Evolutionary conservation across 2,329 filamentous ascomycete genomes (phyloP).

Genomic region (Alternaria hordeiaustralica): DNA sequence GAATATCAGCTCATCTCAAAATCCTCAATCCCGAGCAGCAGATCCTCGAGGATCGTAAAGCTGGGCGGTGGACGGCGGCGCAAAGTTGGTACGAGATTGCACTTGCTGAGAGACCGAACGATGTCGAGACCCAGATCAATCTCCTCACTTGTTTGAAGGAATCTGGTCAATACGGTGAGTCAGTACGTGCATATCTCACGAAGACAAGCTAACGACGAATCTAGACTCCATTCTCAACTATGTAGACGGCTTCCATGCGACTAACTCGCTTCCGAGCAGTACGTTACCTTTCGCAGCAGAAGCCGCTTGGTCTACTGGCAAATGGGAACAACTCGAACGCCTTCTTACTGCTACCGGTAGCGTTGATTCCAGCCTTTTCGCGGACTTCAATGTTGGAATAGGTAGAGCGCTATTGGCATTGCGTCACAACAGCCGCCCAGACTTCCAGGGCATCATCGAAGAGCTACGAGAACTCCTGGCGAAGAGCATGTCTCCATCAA

Average conservation of each 20-base stretch:
- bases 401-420: constrained; percentile 71
- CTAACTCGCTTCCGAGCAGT: constrained; percentile 40
- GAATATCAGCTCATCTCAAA: constrained; percentile 85
- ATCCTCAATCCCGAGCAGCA: constrained; percentile 93
- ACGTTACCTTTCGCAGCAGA: constrained; percentile 87
- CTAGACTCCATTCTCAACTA: constrained; percentile 85
- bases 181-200: neutral
- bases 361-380: constrained; percentile 42
- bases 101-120: constrained; percentile 77
- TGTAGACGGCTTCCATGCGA: constrained; percentile 73
- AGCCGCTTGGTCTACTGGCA: constrained; percentile 86
- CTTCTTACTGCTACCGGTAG: constrained; percentile 61
- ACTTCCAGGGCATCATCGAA: constrained; percentile 65
- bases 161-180: constrained; percentile 88
- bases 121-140: constrained; percentile 79
- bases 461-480: constrained; percentile 74
- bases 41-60: constrained; percentile 89
- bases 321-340: constrained; percentile 76
- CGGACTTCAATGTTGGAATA: constrained; percentile 83
- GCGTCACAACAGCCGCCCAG: constrained; percentile 57
- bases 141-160: constrained; percentile 88
- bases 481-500: constrained; percentile 74
- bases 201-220: constrained; percentile 23
- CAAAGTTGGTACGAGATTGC: constrained; percentile 98
- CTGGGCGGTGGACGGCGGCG: constrained; percentile 90